Base-by-base conservation (phyloP, 1,284 basidiomycete species). In the Chalciporus sp. region DNA sequence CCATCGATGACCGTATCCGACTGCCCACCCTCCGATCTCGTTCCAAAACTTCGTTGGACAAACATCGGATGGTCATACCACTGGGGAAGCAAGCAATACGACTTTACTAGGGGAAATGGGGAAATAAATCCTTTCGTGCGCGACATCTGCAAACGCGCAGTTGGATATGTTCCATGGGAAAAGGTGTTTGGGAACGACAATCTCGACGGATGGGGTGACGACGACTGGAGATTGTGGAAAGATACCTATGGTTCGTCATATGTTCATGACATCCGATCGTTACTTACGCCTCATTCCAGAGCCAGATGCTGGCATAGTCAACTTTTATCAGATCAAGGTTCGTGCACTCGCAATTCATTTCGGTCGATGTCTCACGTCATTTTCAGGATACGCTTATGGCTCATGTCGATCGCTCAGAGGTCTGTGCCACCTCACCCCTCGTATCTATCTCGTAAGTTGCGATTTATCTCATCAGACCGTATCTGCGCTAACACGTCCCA, bases 41-140 rank as follows among this genome's bases (percentile, higher is more conserved):
- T 94, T n/a, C 75, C 76, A 0, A 88, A 85, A 66, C 69, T 97
- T 35, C 80, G 94, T 37, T 97, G 94, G 94, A 90, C 92, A 1
- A 97, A 95, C 63, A 88, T 97, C 42, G 94, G 94, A 6, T 92
- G 90, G 85, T 90, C 84, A 50, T 97, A 97, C 69, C 84, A 96
- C 73, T 96, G 94, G 94, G 89, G 91, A 1, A 90, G 85, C 26
- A 97, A 96, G 64, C 86, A 90, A 54, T 97, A 97, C 64, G 92
- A 95, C 65, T 94, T 95, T 59, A 79, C 82, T 0, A 82, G 77
- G 59, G 81, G 81, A 1, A 84, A 81, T 51, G 86, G 83, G 0
- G 75, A 76, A 0, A 84, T 95, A 47, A 81, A 86, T 43, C 58
- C 71, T 1, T 72, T 76, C 8, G 66, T 95, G 12, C 73, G 76